Conservation (phyloP, 2,329 filamentous ascomycete species). For the Penicillium expansum region DNA sequence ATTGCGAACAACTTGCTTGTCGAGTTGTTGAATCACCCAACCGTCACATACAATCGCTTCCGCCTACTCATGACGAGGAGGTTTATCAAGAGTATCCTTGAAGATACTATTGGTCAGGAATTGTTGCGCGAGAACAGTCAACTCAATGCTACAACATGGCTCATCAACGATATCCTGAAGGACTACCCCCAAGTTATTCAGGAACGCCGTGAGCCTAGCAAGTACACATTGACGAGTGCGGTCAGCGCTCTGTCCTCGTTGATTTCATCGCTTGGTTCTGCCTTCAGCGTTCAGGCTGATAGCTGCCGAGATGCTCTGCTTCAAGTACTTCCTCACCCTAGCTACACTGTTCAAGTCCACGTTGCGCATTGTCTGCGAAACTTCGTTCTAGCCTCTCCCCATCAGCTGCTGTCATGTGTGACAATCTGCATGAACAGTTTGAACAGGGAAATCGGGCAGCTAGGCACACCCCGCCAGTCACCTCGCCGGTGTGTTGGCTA, state of each 20-base stretch:
- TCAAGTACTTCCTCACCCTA: slow-evolving; percentile 89
- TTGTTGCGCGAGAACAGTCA: slow-evolving; percentile 90
- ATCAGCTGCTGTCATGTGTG: slow-evolving; percentile 84
- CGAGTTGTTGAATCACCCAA: slow-evolving; percentile 74
- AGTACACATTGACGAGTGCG: slow-evolving; percentile 76
- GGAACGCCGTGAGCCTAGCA: slow-evolving; percentile 83
- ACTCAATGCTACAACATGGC: slow-evolving; percentile 71
- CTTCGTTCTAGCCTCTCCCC: slow-evolving; percentile 86
- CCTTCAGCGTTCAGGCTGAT: slow-evolving; percentile 75
- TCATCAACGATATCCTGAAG: slow-evolving; percentile 87
- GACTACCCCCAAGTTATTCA: slow-evolving; percentile 89
- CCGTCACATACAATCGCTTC: slow-evolving; percentile 80
- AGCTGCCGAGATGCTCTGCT: slow-evolving; percentile 79
- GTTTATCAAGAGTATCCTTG: slow-evolving; percentile 78
- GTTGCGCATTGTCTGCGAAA: slow-evolving; percentile 80
- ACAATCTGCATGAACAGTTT: slow-evolving; percentile 97
- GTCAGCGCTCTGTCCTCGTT: slow-evolving; percentile 77
- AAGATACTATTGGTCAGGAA: slow-evolving; percentile 75
- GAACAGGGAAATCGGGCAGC: slow-evolving; percentile 75
- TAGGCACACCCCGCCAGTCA: slow-evolving; percentile 72
- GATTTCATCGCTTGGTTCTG: slow-evolving; percentile 76
- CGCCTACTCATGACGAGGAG: slow-evolving; percentile 79
- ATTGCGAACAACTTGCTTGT: slow-evolving; percentile 78
- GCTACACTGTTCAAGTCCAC: slow-evolving; percentile 92
- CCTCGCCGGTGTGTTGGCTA: slow-evolving; percentile 84